Conservation (phyloP, 2,329 filamentous ascomycete species). For the Colletotrichum sp. region DNA sequence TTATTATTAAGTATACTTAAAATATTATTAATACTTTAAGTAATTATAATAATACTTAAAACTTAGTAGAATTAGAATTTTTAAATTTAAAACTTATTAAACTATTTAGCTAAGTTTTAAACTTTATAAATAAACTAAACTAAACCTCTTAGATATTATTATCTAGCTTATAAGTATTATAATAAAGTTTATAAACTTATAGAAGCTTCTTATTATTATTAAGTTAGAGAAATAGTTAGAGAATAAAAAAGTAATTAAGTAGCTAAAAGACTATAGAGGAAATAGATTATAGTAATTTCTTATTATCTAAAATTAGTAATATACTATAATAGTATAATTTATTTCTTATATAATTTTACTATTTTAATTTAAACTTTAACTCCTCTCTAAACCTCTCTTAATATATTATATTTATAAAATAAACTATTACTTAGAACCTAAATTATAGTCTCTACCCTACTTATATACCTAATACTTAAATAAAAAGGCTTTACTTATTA, state of each 20-base stretch:
- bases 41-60: neutral
- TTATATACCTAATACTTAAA: neutral
- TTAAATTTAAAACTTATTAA: neutral
- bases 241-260: neutral
- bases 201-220: neutral
- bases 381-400: neutral
- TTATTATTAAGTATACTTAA: neutral
- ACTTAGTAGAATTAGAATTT: neutral
- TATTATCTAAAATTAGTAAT: neutral
- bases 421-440: neutral
- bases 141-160: neutral
- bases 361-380: neutral
- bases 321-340: neutral
- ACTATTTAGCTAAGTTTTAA: neutral
- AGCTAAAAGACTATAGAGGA: neutral
- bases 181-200: neutral
- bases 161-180: neutral
- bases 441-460: neutral
- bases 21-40: neutral
- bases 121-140: neutral
- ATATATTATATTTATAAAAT: neutral
- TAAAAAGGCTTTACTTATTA: neutral
- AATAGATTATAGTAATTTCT: neutral
- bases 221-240: neutral
- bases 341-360: neutral